These are phyloP conservation scores for Scheffersomyces coipomensis DNA, from an alignment of 805 yeast species.

Conservation along the genomic window DNA sequence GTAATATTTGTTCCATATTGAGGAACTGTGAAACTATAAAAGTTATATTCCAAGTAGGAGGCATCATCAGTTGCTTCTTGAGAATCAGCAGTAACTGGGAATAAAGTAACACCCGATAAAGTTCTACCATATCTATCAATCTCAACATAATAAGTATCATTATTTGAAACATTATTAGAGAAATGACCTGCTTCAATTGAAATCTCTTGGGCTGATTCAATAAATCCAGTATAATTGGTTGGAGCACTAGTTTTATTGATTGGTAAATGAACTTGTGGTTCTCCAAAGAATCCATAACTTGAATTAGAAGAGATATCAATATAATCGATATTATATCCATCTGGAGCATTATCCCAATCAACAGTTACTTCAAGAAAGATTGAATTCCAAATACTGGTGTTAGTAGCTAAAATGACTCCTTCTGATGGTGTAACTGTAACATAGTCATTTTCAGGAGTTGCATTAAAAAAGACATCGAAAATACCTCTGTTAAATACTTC, in stretches of 20 bases:
- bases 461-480: constrained; percentile 12
- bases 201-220: constrained; percentile 12
- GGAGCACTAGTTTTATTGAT: constrained; percentile 10
- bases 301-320: constrained; percentile 12
- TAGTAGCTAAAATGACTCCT: constrained; percentile 10
- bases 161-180: constrained; percentile 5
- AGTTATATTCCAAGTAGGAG: constrained; percentile 14
- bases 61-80: constrained; percentile 10
- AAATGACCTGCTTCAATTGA: constrained; percentile 16
- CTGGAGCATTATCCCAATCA: constrained; percentile 13
- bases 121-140: constrained; percentile 13
- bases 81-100: constrained; percentile 12
- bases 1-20: constrained; percentile 11
- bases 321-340: constrained; percentile 9
- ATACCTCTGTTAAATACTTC: constrained; percentile 14
- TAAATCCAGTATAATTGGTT: constrained; percentile 9
- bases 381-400: constrained; percentile 14
- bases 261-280: constrained; percentile 11
- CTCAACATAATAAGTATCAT: constrained; percentile 9
- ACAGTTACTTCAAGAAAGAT: constrained; percentile 10
- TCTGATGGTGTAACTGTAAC: constrained; percentile 8
- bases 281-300: constrained; percentile 5
- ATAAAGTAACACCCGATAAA: constrained; percentile 12
- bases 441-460: constrained; percentile 10
- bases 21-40: constrained; percentile 10